Evolutionary conservation across 2,329 filamentous ascomycete species (phyloP).

Genomic region (Falciphora oryzae): DNA sequence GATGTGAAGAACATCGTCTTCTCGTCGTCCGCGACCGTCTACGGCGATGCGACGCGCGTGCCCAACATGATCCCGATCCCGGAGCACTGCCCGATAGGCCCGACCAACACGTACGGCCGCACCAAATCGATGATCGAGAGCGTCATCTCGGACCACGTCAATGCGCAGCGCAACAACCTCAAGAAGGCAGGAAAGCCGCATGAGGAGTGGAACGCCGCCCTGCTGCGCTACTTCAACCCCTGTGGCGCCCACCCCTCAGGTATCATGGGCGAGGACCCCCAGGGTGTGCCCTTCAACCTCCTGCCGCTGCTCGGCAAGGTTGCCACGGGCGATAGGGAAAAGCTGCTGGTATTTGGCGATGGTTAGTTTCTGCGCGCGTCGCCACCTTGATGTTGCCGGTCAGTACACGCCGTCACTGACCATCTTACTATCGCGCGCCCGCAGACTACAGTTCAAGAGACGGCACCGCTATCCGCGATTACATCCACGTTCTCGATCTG

Average conservation of each 20-base stretch:
- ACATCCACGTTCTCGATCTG: conserved; percentile 93
- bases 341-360: conserved; percentile 89
- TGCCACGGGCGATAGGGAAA: conserved; percentile 84
- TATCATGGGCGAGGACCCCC: conserved; percentile 96
- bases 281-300: conserved; percentile 93
- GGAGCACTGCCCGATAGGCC: conserved; percentile 90
- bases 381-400: not conserved
- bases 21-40: conserved; percentile 95
- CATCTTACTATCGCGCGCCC: not conserved
- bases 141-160: conserved; percentile 86
- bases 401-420: not conserved
- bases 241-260: conserved; percentile 90
- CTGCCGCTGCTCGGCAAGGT: conserved; percentile 92
- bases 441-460: conserved; percentile 86
- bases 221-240: conserved; percentile 97
- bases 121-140: conserved; percentile 91
- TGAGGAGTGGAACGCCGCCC: conserved; percentile 85
- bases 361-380: conserved; percentile 46
- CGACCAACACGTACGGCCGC: conserved; percentile 96
- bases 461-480: conserved; percentile 92
- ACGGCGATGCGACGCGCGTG: conserved; percentile 94
- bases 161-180: conserved; percentile 76
- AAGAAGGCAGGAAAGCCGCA: conserved; percentile 72
- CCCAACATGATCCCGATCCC: conserved; percentile 99
- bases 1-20: conserved; percentile 97